phyloP scores from a whole-genome alignment of 1,139 yeast species.

The Geotrichum fermentans region DNA sequence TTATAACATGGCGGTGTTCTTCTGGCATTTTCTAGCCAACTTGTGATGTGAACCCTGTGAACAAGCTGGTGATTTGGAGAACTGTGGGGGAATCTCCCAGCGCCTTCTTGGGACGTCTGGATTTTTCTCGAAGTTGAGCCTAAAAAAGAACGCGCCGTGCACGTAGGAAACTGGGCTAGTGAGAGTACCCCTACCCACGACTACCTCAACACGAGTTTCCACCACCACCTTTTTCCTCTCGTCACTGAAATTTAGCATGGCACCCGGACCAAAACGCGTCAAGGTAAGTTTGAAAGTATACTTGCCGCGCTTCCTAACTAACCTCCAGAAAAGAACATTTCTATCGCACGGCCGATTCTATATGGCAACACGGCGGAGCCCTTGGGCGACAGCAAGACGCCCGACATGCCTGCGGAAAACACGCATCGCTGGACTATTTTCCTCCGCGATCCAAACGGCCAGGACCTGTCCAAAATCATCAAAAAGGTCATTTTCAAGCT shows the following conservation, averaged over 20 bases:
- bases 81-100: too few species aligned
- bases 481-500: constrained; percentile 90
- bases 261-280: constrained; percentile 19
- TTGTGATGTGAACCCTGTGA: too few species aligned
- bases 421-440: constrained; percentile 96
- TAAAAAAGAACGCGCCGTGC: too few species aligned
- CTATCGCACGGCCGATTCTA: constrained; percentile 76
- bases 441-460: constrained; percentile 68
- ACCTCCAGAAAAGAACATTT: constrained; percentile 50
- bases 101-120: too few species aligned
- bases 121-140: too few species aligned
- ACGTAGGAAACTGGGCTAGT: too few species aligned
- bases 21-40: too few species aligned
- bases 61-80: too few species aligned
- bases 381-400: constrained; percentile 56
- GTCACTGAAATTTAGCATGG: constrained; percentile 12
- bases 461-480: constrained; percentile 76
- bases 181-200: too few species aligned
- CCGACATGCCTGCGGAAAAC: constrained; percentile 78
- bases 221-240: not conserved
- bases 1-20: too few species aligned
- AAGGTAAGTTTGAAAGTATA: constrained; percentile 13
- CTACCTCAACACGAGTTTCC: too few species aligned
- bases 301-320: not conserved
- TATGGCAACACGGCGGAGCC: constrained; percentile 86